phyloP scores from a whole-genome alignment of 495 filamentous ascomycete genomes.

The Aspergillus olivimuriae region DNA sequence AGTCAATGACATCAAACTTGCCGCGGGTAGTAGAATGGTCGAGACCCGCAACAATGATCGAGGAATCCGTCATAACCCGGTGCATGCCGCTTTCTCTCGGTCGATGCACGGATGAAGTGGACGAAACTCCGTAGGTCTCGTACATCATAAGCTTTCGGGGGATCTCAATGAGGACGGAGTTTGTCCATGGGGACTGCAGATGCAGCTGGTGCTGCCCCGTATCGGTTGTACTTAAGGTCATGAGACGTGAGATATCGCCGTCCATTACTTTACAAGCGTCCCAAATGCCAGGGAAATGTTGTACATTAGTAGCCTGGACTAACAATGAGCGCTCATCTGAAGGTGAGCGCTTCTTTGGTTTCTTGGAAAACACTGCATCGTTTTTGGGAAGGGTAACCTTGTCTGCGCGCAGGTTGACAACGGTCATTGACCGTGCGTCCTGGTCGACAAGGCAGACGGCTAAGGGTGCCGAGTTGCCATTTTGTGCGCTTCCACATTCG shows the following conservation, averaged over 20 bases:
- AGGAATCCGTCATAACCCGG: constrained; percentile 44
- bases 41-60: constrained; percentile 34
- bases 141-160: constrained; percentile 42
- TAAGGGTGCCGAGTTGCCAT: constrained; percentile 36
- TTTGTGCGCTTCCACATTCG: constrained; percentile 29
- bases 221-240: constrained; percentile 62
- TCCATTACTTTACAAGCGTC: constrained; percentile 73
- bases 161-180: constrained; percentile 49
- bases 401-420: constrained; percentile 52
- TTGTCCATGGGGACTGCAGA: constrained; percentile 71
- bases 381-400: constrained; percentile 26
- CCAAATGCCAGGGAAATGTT: constrained; percentile 48
- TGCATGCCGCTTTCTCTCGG: constrained; percentile 47
- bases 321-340: constrained; percentile 27
- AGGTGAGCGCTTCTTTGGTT: constrained; percentile 16
- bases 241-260: constrained; percentile 57
- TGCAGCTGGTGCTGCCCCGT: constrained; percentile 57
- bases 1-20: constrained; percentile 58
- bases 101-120: constrained; percentile 22
- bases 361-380: constrained; percentile 23
- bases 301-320: constrained; percentile 36
- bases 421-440: constrained; percentile 58
- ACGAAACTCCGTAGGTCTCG: constrained; percentile 35
- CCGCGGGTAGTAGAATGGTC: constrained; percentile 45
- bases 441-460: constrained; percentile 64